Conservation (phyloP, 2,329 filamentous ascomycete species). For the Claviceps sp. region DNA sequence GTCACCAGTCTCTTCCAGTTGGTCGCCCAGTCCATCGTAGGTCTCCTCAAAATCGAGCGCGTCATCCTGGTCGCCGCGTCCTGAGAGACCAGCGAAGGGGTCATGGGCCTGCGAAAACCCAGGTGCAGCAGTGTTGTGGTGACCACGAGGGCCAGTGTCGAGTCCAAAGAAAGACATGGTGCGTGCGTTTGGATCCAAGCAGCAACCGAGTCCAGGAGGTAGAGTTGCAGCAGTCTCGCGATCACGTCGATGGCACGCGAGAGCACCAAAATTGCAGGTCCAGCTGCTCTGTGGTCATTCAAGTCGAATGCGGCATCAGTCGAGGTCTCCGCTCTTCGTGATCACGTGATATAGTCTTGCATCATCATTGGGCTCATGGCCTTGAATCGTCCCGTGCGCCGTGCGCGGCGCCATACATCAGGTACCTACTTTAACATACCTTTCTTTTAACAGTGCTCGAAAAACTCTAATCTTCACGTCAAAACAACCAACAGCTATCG, state of each 20-base stretch:
- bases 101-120: slow-evolving; percentile 77
- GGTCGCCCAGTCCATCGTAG: slow-evolving; percentile 86
- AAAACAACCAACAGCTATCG: no score
- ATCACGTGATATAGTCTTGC: background rate
- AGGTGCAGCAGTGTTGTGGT: slow-evolving; percentile 52
- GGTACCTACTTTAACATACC: no score
- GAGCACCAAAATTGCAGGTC: background rate
- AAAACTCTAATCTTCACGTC: no score
- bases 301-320: background rate
- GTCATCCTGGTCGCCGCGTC: slow-evolving; percentile 44
- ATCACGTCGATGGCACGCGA: background rate
- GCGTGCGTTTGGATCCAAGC: background rate
- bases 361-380: no score
- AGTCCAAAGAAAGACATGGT: slow-evolving; percentile 90
- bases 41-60: slow-evolving; percentile 83
- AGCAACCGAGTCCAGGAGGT: background rate
- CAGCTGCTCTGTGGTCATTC: background rate
- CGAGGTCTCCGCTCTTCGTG: background rate
- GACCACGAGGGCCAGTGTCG: slow-evolving; percentile 47
- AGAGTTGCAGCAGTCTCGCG: background rate
- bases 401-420: no score
- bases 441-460: no score
- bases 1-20: slow-evolving; percentile 84
- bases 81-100: slow-evolving; percentile 73
- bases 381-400: no score